These are phyloP conservation scores for Lichina pygmaea DNA, from an alignment of 495 filamentous ascomycete genomes.

Conservation along the genomic window DNA sequence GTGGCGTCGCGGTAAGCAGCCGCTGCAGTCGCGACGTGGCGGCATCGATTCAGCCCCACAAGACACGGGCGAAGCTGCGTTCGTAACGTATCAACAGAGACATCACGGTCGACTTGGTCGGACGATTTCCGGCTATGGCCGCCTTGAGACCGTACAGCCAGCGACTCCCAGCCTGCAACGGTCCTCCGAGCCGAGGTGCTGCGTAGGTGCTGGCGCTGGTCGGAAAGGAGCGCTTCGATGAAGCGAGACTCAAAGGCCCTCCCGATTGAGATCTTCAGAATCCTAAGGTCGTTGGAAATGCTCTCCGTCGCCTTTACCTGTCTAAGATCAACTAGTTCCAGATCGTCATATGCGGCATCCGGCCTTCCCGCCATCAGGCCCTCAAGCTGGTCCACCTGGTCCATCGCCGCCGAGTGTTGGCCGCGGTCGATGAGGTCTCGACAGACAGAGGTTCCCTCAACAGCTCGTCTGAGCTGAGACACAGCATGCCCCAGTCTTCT, in stretches of 20 bases:
- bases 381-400: conserved; percentile 49
- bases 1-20: conserved; percentile 69
- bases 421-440: conserved; percentile 61
- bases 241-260: conserved; percentile 67
- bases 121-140: conserved; percentile 36
- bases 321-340: conserved; percentile 38
- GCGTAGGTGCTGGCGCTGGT: conserved; percentile 62
- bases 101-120: conserved; percentile 22
- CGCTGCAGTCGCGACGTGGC: conserved; percentile 51
- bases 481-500: conserved; percentile 58
- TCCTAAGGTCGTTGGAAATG: conserved; percentile 44
- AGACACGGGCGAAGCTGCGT: conserved; percentile 37
- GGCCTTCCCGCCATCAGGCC: conserved; percentile 37
- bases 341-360: conserved; percentile 14
- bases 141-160: conserved; percentile 35
- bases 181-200: conserved; percentile 44
- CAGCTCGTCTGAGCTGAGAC: conserved; percentile 52
- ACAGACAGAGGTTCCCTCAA: conserved; percentile 46
- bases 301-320: conserved; percentile 57
- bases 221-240: conserved; percentile 46
- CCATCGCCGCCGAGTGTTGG: conserved; percentile 51
- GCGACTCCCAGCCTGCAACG: conserved; percentile 44
- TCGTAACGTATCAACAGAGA: conserved; percentile 26
- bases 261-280: conserved; percentile 54
- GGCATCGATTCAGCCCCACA: conserved; percentile 51